Conservation (phyloP, 1,284 basidiomycete species). For the Sporisorium scitamineum region DNA sequence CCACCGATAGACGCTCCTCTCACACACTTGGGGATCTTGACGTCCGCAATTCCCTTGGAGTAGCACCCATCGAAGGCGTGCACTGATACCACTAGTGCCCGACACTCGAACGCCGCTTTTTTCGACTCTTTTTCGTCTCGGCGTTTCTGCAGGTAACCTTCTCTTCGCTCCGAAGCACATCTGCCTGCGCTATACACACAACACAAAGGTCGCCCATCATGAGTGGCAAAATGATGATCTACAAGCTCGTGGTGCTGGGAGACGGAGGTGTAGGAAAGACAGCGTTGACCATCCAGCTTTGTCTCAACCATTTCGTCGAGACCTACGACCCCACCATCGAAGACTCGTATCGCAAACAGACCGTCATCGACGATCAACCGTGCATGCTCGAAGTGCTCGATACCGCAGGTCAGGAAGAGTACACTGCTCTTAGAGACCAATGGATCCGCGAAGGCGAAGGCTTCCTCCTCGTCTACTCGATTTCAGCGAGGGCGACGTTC, state of each 20-base stretch:
- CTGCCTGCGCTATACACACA: neutral
- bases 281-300: conserved; percentile 82
- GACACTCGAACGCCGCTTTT: neutral
- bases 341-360: conserved; percentile 70
- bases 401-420: conserved; percentile 83
- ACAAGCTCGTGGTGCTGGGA: conserved; percentile 92
- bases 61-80: conserved; percentile 1
- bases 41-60: neutral
- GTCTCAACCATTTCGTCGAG: conserved; percentile 64
- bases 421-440: conserved; percentile 70
- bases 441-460: conserved; percentile 71
- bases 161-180: neutral
- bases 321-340: conserved; percentile 70
- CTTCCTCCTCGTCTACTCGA: conserved; percentile 70
- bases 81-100: neutral
- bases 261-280: conserved; percentile 99
- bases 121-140: conserved; percentile 4
- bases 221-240: conserved; percentile 70
- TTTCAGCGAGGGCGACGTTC: conserved; percentile 70
- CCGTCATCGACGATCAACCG: conserved; percentile 70
- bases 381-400: conserved; percentile 83
- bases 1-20: neutral
- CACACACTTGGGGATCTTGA: neutral
- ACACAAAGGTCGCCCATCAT: conserved; percentile 21
- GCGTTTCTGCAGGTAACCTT: neutral